Percentiles rank a stretch among this genome's conserved stretches.
Conservation (phyloP, 2,329 filamentous ascomycete genomes). For the Botryotinia convoluta region DNA sequence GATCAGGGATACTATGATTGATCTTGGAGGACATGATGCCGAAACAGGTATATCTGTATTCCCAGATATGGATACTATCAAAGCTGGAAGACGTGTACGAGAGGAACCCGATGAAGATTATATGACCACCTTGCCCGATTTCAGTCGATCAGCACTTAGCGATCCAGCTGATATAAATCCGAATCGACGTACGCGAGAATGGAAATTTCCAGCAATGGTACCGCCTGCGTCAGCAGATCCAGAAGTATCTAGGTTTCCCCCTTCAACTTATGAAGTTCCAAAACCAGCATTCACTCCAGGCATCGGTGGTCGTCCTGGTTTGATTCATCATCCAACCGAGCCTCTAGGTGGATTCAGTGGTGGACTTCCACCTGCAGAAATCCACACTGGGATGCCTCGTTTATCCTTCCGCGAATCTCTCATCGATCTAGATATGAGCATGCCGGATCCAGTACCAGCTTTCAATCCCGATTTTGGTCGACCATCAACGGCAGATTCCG, state of each 20-base stretch:
- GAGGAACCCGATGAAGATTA: constrained; percentile 30
- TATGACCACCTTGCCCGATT: constrained; percentile 39
- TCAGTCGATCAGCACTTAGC: constrained; percentile 52
- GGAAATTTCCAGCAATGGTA: constrained; percentile 57
- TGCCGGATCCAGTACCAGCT: constrained; percentile 44
- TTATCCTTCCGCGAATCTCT: constrained; percentile 39
- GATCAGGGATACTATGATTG: constrained; percentile 62
- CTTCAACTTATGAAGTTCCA: constrained; percentile 39
- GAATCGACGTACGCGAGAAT: constrained; percentile 53
- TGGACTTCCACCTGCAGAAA: constrained; percentile 21
- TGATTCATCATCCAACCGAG: constrained; percentile 53
- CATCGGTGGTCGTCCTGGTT: constrained; percentile 43
- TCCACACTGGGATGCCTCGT: constrained; percentile 25
- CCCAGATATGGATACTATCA: constrained; percentile 60
- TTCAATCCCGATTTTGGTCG: constrained; percentile 24
- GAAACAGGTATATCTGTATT: constrained; percentile 57
- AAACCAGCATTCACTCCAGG: constrained; percentile 34
- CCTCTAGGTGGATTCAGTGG: constrained; percentile 41
- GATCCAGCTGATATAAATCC: constrained; percentile 56
- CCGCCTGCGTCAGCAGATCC: constrained; percentile 53
- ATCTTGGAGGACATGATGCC: constrained; percentile 59
- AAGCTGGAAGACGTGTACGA: constrained; percentile 26
- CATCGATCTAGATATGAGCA: constrained; percentile 55
- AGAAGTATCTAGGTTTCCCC: constrained; percentile 52
- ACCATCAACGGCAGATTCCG: constrained; percentile 37